Conservation (phyloP, 2,329 filamentous ascomycete genomes). For the Endoconidiophora polonica region DNA sequence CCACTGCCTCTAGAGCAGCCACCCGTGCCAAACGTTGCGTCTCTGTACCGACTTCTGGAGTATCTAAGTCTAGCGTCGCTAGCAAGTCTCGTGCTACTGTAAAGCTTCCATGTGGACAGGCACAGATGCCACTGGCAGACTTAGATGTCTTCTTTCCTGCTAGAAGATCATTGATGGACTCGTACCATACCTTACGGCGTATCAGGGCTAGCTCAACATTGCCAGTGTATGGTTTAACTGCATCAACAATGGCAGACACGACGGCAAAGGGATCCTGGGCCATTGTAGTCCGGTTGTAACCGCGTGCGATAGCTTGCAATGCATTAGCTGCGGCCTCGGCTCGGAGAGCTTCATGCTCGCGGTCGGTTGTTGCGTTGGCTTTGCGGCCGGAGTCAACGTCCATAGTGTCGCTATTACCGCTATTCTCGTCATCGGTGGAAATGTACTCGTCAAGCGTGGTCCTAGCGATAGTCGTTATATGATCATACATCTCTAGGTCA, state of each 20-base stretch:
- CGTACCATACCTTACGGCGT: conserved; percentile 36
- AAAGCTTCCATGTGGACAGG: conserved; percentile 15
- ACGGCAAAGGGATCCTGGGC: conserved; percentile 22
- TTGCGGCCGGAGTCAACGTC: conserved; percentile 44
- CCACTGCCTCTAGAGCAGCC: conserved; percentile 27
- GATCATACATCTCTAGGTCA: conserved; percentile 45
- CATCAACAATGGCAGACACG: conserved; percentile 24
- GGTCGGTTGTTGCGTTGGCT: not conserved
- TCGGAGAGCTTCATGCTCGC: conserved; percentile 15
- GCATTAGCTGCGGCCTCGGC: conserved; percentile 31
- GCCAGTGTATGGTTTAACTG: conserved; percentile 25
- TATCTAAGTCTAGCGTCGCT: conserved; percentile 29
- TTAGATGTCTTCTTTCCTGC: conserved; percentile 1
- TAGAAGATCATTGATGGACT: conserved; percentile 30
- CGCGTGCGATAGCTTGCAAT: conserved; percentile 32
- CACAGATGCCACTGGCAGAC: conserved; percentile 20
- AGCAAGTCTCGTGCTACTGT: conserved; percentile 24
- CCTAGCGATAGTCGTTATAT: conserved; percentile 51
- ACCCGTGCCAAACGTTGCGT: conserved; percentile 32
- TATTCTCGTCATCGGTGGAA: conserved; percentile 28
- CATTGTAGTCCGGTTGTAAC: conserved; percentile 29
- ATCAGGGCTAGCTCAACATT: conserved; percentile 25
- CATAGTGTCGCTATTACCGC: conserved; percentile 46
- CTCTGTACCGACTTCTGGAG: conserved; percentile 32
- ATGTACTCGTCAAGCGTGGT: conserved; percentile 47